Conservation (phyloP, 306 rosid genomes). For the Fagus crenata region DNA sequence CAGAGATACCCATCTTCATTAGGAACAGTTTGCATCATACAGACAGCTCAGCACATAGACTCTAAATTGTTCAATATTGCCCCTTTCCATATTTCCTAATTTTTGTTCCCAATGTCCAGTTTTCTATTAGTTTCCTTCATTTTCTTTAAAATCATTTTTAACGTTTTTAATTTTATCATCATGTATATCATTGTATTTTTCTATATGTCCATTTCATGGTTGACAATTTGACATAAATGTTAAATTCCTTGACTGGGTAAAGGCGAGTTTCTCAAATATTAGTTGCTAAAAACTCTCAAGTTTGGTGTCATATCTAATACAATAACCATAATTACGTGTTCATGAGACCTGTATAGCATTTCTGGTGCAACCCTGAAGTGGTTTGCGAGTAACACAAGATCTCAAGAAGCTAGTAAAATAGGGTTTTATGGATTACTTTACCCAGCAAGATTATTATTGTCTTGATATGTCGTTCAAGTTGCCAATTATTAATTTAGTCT, state of each 20-base stretch:
- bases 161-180: neutral
- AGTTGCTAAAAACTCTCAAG: neutral
- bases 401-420: constrained; percentile 1
- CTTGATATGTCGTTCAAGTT: constrained; percentile 14
- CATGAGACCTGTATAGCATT: neutral
- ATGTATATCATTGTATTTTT: neutral
- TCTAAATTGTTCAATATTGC: too few species aligned
- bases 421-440: neutral
- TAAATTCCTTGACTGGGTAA: neutral
- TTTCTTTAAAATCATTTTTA: too few species aligned
- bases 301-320: neutral
- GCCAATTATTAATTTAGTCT: constrained; percentile 1
- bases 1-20: too few species aligned
- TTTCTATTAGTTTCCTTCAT: too few species aligned
- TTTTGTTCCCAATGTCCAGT: too few species aligned
- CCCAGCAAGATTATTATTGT: constrained; percentile 13
- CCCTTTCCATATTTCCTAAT: too few species aligned
- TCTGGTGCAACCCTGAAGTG: neutral
- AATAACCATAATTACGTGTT: neutral
- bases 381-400: neutral
- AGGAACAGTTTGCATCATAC: too few species aligned
- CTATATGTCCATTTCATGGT: neutral
- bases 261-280: neutral
- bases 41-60: too few species aligned
- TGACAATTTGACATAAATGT: neutral